Evolutionary conservation across 768 basidiomycete genomes (phyloP).

Genomic region (Lactifluus rugatus): DNA sequence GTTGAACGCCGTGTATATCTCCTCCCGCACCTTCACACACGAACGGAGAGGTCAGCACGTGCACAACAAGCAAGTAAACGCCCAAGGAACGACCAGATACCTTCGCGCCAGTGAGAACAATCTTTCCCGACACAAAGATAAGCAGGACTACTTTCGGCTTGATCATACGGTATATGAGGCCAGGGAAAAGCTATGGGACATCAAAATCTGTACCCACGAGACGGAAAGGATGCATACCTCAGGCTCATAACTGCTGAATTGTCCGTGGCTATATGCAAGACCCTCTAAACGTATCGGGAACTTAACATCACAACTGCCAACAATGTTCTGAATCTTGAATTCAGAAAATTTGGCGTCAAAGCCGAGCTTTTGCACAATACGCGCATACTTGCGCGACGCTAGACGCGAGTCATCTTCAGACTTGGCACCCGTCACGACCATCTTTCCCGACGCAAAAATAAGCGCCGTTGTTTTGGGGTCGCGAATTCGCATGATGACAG

Average conservation of each 20-base stretch:
- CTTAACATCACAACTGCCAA: constrained; percentile 96
- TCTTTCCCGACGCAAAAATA: constrained; percentile 99
- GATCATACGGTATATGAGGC: constrained; percentile 98
- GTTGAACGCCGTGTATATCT: constrained; percentile 99
- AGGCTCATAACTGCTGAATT: constrained; percentile 96
- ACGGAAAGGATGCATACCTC: constrained; percentile 50
- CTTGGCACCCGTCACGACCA: constrained; percentile 99
- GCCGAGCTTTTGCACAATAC: constrained; percentile 98
- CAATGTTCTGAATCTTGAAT: constrained; percentile 99
- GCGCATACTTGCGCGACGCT: constrained; percentile 96
- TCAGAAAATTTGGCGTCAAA: constrained; percentile 99
- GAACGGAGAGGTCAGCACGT: constrained; percentile 33
- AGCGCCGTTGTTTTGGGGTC: constrained; percentile 99
- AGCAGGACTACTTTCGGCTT: constrained; percentile 98
- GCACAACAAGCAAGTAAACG: not conserved
- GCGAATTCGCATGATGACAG: constrained; percentile 99
- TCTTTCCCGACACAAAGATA: constrained; percentile 99
- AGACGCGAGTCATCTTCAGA: constrained; percentile 95
- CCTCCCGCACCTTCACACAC: constrained; percentile 76
- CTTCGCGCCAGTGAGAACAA: constrained; percentile 98
- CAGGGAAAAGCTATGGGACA: constrained; percentile 77
- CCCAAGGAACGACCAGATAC: constrained; percentile 37
- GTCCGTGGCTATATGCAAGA: constrained; percentile 93
- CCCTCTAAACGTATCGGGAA: constrained; percentile 98
- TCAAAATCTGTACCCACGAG: not conserved